Conservation (phyloP, 805 yeast species). For the Clavispora santaluciae region DNA sequence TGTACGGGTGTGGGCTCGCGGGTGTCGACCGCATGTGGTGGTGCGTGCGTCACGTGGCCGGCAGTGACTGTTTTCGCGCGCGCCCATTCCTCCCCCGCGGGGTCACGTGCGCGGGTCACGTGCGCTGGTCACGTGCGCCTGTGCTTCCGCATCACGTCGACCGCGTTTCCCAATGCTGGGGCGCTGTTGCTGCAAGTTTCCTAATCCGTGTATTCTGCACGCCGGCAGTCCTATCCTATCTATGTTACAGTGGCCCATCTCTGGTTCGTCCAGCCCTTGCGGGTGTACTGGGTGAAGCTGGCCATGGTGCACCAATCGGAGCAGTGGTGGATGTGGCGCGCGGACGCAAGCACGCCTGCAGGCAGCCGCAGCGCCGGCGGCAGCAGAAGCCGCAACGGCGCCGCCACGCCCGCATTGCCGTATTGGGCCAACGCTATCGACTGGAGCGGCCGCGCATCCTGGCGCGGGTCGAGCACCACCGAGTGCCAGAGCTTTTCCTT, state of each 20-base stretch:
- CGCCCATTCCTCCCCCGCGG: too few species aligned
- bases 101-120: too few species aligned
- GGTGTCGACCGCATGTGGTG: too few species aligned
- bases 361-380: conserved; percentile 24
- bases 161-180: too few species aligned
- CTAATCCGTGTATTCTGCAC: conserved; percentile 2
- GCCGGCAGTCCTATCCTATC: not conserved
- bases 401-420: conserved; percentile 25
- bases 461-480: conserved; percentile 49
- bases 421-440: conserved; percentile 19
- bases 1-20: conserved; percentile 9
- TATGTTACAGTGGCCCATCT: conserved; percentile 9
- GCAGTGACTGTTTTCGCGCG: conserved; percentile 7
- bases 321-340: conserved; percentile 7
- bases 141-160: too few species aligned
- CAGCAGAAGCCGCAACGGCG: conserved; percentile 12
- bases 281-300: conserved; percentile 16
- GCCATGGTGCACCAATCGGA: conserved; percentile 10
- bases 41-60: conserved; percentile 9
- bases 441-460: conserved; percentile 29
- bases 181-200: too few species aligned
- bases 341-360: conserved; percentile 25
- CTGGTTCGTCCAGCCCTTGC: conserved; percentile 16
- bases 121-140: too few species aligned
- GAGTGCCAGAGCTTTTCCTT: conserved; percentile 15